Conservation (phyloP, 2,329 filamentous ascomycete genomes). For the Penicillium sclerotiorum region DNA sequence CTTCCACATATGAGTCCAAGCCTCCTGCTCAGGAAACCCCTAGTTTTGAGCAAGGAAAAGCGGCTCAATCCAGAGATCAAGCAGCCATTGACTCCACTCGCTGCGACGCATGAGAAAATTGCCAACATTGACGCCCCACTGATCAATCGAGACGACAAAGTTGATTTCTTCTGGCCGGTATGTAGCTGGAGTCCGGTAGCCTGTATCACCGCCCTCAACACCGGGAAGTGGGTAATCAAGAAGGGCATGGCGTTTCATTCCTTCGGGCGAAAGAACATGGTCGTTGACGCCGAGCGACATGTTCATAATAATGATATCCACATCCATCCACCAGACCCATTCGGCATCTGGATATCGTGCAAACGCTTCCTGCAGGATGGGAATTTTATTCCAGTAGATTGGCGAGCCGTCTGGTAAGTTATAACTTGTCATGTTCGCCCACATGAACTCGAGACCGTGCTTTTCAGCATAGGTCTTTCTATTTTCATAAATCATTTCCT, state of each 20-base stretch:
- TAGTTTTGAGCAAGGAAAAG: slow-evolving; percentile 15
- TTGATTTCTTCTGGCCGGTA: slow-evolving; percentile 13
- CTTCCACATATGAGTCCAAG: slow-evolving; percentile 13
- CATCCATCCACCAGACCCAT: slow-evolving; percentile 15
- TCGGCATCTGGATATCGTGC: slow-evolving; percentile 9
- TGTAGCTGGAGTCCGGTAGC: slow-evolving; percentile 6
- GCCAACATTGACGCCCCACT: slow-evolving; percentile 11
- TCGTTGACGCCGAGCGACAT: slow-evolving; percentile 14
- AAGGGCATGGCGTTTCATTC: slow-evolving; percentile 8
- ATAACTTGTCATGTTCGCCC: neutral
- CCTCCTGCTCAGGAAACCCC: slow-evolving; percentile 13
- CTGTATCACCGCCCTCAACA: slow-evolving; percentile 4
- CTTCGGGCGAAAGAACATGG: slow-evolving; percentile 10
- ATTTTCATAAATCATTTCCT: slow-evolving; percentile 15
- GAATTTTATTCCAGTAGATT: slow-evolving; percentile 16
- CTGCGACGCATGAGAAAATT: slow-evolving; percentile 13
- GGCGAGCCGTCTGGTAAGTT: neutral
- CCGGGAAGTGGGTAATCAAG: slow-evolving; percentile 6
- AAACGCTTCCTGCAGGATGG: slow-evolving; percentile 5
- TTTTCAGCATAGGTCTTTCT: slow-evolving; percentile 12
- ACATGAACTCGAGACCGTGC: slow-evolving; percentile 3
- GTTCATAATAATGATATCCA: slow-evolving; percentile 17
- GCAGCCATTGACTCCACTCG: slow-evolving; percentile 13
- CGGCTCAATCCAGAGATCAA: slow-evolving; percentile 15
- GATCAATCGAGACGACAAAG: slow-evolving; percentile 11